Evolutionary conservation across 768 basidiomycete genomes (phyloP).

Genomic region (Lactifluus piperatus): DNA sequence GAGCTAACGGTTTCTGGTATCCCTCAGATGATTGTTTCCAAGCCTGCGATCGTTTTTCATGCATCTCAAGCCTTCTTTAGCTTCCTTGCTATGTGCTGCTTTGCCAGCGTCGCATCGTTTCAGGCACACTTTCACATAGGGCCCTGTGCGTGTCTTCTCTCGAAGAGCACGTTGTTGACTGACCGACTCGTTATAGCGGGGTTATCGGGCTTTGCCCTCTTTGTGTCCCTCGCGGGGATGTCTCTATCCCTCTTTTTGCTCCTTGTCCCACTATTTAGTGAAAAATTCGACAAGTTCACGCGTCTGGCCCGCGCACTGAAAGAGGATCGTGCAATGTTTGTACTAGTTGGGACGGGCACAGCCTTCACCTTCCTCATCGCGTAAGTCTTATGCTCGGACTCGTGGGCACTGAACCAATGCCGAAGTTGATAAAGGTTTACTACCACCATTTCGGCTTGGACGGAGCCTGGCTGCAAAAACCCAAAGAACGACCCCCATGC

Average conservation of each 20-base stretch:
- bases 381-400: constrained; percentile 36
- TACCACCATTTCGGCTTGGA: constrained; percentile 79
- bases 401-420: constrained; percentile 5
- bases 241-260: constrained; percentile 67
- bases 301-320: constrained; percentile 72
- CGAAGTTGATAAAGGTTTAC: constrained; percentile 44
- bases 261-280: constrained; percentile 68
- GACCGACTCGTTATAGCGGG: constrained; percentile 50
- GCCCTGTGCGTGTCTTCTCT: constrained; percentile 55
- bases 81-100: constrained; percentile 87
- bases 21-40: constrained; percentile 76
- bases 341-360: constrained; percentile 66
- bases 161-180: neutral
- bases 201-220: constrained; percentile 77
- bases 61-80: constrained; percentile 82
- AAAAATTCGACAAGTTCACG: constrained; percentile 76
- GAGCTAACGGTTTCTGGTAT: constrained; percentile 21
- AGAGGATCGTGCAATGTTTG: constrained; percentile 77
- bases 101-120: constrained; percentile 81
- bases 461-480: constrained; percentile 84
- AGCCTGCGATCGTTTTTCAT: constrained; percentile 71
- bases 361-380: constrained; percentile 65
- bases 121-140: constrained; percentile 80
- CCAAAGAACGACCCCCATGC: constrained; percentile 74
- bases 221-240: constrained; percentile 66